Conservation (phyloP, 371 early-diverging fungal species). For the Apophysomyces sp. region DNA sequence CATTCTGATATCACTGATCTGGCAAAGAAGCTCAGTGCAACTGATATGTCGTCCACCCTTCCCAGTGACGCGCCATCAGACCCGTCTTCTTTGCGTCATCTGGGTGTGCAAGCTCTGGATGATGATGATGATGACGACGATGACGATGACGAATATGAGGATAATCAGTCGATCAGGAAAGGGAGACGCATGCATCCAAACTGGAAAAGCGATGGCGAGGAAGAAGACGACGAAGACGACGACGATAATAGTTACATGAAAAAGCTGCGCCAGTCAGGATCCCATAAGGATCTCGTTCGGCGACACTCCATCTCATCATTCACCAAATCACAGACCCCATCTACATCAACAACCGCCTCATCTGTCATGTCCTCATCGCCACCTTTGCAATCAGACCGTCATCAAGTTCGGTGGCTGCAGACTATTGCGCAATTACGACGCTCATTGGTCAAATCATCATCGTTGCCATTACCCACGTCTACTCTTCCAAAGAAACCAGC, state of each 20-base stretch:
- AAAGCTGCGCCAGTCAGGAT: neutral
- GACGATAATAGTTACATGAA: conserved; percentile 6
- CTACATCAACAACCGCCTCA: conserved; percentile 33
- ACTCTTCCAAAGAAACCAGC: conserved; percentile 1
- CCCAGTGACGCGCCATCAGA: neutral
- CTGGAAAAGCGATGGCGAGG: conserved; percentile 30
- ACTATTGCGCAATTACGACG: conserved; percentile 27
- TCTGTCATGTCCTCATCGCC: conserved; percentile 43
- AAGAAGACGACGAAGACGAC: conserved; percentile 16
- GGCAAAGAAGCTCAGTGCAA: neutral
- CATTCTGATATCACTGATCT: conserved; percentile 11
- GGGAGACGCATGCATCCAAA: conserved; percentile 17
- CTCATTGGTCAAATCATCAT: conserved; percentile 22
- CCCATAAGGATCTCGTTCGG: conserved; percentile 18
- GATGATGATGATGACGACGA: conserved; percentile 23
- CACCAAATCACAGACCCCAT: conserved; percentile 25
- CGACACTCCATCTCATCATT: conserved; percentile 41
- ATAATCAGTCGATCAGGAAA: conserved; percentile 12
- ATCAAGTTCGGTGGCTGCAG: conserved; percentile 22
- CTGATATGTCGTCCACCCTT: neutral
- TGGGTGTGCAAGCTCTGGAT: conserved; percentile 11
- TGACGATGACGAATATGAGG: conserved; percentile 27
- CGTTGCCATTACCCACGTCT: neutral
- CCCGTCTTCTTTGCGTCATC: conserved; percentile 1
- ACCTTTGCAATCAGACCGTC: conserved; percentile 18